These are phyloP conservation scores for Volvariella surrecta DNA, from an alignment of 1,284 basidiomycete species.

Conservation along the genomic window DNA sequence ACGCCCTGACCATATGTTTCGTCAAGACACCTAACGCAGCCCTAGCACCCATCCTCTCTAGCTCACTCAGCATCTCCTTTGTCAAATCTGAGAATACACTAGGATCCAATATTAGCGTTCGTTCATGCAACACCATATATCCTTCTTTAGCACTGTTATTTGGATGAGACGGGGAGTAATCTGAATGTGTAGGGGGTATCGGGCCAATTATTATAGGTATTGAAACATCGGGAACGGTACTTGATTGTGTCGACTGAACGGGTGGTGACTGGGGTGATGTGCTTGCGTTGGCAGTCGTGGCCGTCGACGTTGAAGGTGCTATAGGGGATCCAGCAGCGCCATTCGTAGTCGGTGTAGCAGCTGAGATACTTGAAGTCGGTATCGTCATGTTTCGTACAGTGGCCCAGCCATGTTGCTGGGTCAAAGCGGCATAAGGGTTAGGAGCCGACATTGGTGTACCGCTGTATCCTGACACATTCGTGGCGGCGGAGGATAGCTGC, in stretches of 20 bases:
- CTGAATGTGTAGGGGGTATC: conserved; percentile 35
- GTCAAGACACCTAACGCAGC: conserved; percentile 80
- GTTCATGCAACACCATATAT: conserved; percentile 77
- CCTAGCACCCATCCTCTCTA: conserved; percentile 77
- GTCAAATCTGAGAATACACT: conserved; percentile 77
- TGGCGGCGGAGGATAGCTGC: conserved; percentile 8
- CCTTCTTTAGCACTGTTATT: conserved; percentile 49
- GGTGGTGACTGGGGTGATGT: neutral
- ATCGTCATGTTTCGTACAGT: no score
- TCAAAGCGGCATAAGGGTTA: conserved; percentile 35
- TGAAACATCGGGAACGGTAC: conserved; percentile 29
- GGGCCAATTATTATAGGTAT: conserved; percentile 37
- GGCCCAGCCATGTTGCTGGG: conserved; percentile 14
- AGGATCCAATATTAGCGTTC: conserved; percentile 78
- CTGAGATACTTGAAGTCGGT: conserved; percentile 2
- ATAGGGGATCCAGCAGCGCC: conserved; percentile 19
- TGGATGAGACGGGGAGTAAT: conserved; percentile 34
- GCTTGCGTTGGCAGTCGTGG: conserved; percentile 7
- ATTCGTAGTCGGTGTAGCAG: conserved; percentile 10
- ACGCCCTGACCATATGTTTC: conserved; percentile 74
- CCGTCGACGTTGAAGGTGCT: conserved; percentile 16
- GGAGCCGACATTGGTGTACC: conserved; percentile 18
- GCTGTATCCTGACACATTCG: conserved; percentile 28
- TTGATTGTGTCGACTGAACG: conserved; percentile 8
- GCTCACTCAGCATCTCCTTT: conserved; percentile 61